Percentiles rank a stretch among this genome's conserved stretches.
phyloP scores from a whole-genome alignment of 768 basidiomycete species.

The Leccinum rimulosum region DNA sequence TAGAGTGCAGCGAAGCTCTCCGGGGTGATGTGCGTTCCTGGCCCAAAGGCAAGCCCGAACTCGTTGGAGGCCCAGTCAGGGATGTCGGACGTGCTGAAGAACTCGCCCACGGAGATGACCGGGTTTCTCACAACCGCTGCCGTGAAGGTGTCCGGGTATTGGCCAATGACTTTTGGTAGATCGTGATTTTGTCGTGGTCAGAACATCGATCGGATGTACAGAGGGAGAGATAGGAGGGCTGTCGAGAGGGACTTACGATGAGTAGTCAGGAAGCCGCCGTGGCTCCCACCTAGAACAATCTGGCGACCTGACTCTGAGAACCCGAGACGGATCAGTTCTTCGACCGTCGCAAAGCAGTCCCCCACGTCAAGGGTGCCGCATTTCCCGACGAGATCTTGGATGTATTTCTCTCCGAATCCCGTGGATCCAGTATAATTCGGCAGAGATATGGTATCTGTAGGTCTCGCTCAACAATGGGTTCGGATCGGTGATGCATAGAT shows the following conservation, averaged over 20 bases:
- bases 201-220: background rate
- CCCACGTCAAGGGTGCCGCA: slow-evolving; percentile 66
- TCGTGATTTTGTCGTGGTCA: background rate
- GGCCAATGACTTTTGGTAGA: slow-evolving; percentile 47
- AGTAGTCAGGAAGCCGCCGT: slow-evolving; percentile 63
- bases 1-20: slow-evolving; percentile 44
- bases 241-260: slow-evolving; percentile 28
- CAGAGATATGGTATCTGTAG: slow-evolving; percentile 52
- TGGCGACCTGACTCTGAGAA: slow-evolving; percentile 52
- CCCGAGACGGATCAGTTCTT: slow-evolving; percentile 48
- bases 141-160: slow-evolving; percentile 57
- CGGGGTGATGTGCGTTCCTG: slow-evolving; percentile 41
- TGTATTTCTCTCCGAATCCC: slow-evolving; percentile 63
- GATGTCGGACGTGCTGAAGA: slow-evolving; percentile 54
- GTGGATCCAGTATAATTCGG: slow-evolving; percentile 69
- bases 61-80: slow-evolving; percentile 61
- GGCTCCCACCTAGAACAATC: slow-evolving; percentile 63
- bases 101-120: slow-evolving; percentile 59
- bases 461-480: background rate
- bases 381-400: slow-evolving; percentile 51
- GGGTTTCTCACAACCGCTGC: slow-evolving; percentile 69
- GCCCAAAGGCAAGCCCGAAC: slow-evolving; percentile 36
- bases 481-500: background rate
- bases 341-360: slow-evolving; percentile 56
- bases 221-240: background rate